These are phyloP conservation scores for Pogostemon cablin DNA, from an alignment of 257 asterid species.

Conservation along the genomic window DNA sequence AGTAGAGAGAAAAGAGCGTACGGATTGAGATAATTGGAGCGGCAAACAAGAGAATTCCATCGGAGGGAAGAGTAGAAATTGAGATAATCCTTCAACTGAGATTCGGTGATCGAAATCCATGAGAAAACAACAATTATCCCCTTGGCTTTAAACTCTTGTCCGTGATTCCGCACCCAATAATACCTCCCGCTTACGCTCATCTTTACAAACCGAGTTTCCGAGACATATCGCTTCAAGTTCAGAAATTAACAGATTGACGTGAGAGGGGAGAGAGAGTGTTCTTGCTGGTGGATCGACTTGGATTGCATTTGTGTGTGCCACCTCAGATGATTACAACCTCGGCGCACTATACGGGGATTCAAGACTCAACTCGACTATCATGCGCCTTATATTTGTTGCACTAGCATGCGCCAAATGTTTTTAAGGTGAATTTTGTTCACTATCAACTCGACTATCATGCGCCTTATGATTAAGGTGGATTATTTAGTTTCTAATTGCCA, in stretches of 20 bases:
- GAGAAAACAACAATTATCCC: slow-evolving; percentile 66
- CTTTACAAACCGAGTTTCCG: neutral
- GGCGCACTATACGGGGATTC: slow-evolving; percentile 30
- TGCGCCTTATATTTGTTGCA: slow-evolving; percentile 7
- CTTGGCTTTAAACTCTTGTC: slow-evolving; percentile 41
- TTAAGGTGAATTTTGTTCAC: too few relatives aligned
- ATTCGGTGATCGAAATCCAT: slow-evolving; percentile 64
- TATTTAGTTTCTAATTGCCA: too few relatives aligned
- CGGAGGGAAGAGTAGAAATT: slow-evolving; percentile 70
- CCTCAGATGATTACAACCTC: slow-evolving; percentile 36
- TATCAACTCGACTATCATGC: too few relatives aligned
- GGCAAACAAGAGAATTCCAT: slow-evolving; percentile 76
- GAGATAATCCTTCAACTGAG: slow-evolving; percentile 50
- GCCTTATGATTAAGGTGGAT: too few relatives aligned
- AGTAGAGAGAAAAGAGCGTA: slow-evolving; percentile 37
- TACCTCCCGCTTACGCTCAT: slow-evolving; percentile 57
- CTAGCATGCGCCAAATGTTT: too few relatives aligned
- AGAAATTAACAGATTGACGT: slow-evolving; percentile 7
- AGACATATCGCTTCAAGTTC: neutral
- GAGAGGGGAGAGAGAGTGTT: neutral
- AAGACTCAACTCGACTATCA: neutral
- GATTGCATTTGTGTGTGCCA: slow-evolving; percentile 48
- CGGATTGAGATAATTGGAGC: slow-evolving; percentile 77
- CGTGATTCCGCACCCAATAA: slow-evolving; percentile 65
- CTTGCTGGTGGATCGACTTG: slow-evolving; percentile 39